Evolutionary conservation across 2,329 filamentous ascomycete species (phyloP), one percentile per base, ranked within the genome.

Genomic region (Fusarium kyushuense): DNA sequence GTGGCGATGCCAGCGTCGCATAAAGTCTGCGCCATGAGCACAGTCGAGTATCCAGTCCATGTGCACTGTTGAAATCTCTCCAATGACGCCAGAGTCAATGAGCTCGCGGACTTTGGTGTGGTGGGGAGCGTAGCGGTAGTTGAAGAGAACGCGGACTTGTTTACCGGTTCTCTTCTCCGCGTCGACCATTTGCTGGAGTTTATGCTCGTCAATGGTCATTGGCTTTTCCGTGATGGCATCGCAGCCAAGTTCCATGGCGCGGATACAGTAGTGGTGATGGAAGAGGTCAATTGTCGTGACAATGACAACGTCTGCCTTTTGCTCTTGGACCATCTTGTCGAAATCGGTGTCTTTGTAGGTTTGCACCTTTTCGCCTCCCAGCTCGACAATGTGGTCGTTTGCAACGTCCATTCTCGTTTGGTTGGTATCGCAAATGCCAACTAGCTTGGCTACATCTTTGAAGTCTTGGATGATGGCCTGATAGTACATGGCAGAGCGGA

Each of bases 41-140:
- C 86, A 88, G 74, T 89, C 86, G 25, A 89, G 83, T 74, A 88
- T 82, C 87, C 87, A 89, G 75, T 89, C 87, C 65, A 89, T 88
- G 71, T 89, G 87, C 16, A 89, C 84, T 16, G 83, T 85, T 8
- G 84, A 83, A 2, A 89, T 84, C 16, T 77, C 78, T 2, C 87
- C 87, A 62, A 89, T 87, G 5, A 83, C 84, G 1, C 85, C 85
- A 1, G 83, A 81, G 4, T 79, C 80, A 3, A 89, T 72, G 0
- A 89, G 70, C 70, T 87, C 83, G 56, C 81, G 83, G 4, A 89
- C 79, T 64, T 85, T 87, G 21, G 86, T 89, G 73, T 89, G 87
- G 76, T 89, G 87, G 16, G 87, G 87, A 29, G 87, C 86, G 69
- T 89, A 89, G 17, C 87, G 84, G 75, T 89, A 89, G 78, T 89